Base-by-base conservation (phyloP, 2,329 filamentous ascomycete species). In the Chrysoporthe cubensis region DNA sequence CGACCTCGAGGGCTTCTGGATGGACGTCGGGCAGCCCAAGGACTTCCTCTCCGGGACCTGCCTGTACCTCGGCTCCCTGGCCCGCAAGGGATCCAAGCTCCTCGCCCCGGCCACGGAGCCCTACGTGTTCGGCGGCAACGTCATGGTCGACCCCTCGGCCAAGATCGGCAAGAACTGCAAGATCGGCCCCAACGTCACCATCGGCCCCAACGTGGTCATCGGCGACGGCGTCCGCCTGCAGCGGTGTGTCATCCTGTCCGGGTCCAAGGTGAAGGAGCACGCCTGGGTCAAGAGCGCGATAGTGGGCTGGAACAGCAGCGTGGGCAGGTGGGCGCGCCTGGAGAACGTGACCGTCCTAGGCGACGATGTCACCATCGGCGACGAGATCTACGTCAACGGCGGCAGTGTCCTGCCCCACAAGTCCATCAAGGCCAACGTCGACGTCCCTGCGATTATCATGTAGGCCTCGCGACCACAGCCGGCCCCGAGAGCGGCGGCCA, bases 231-330 rank as follows among this genome's bases (percentile, higher is more conserved):
- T 97, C 54, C 90, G 95, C 74, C 87, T 99, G 72, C 95, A 98
- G 82, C 90, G 96, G 75, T 97, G 92, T 76, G 96, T 98, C 34
- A 82, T 99, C 66, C 87, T 99, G 72, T 88, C 91, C 71, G 92
- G 93, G 76, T 93, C 91, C 82, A 97, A 96, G 84, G 91, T 97
- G 81, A 97, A 97, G 87, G 96, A 99, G 79, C 95, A 99, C 80
- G 96, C 96, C 60, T 98, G 95, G 95, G 88, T 99, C 80, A 98
- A 98, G 89, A 96, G 92, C 78, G 96, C 95, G 75, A 98, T 99
- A 79, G 94, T 98, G 64, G 95, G 95, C 76, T 99, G 95, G 95
- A 97, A 97, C 87, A 97, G 93, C 84, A 91, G 89, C 46, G 93
- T 99, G 67, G 95, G 95, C 77, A 92, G 91, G 78, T 99, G 95